These are phyloP conservation scores for Gamsiella multidivaricata DNA, from an alignment of 192 early-diverging fungal species.

Conservation along the genomic window DNA sequence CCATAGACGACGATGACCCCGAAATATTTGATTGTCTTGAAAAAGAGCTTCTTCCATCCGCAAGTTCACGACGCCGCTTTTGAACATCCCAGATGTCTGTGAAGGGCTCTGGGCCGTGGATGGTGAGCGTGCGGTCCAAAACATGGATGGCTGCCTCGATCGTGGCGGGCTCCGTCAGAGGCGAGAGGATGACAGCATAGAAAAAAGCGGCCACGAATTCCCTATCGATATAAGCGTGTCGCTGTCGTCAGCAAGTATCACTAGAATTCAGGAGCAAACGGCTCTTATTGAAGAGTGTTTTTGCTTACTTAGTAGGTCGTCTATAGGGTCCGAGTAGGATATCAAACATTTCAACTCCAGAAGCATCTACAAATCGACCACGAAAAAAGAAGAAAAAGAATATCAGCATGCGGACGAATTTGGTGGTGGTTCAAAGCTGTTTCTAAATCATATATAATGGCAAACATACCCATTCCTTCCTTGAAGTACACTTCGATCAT, in stretches of 20 bases:
- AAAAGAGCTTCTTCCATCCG: conserved; percentile 27
- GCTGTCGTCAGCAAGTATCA: no score
- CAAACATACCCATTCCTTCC: conserved; percentile 35
- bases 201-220: conserved; percentile 43
- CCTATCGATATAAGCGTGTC: conserved; percentile 7
- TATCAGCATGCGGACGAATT: neutral
- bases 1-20: neutral
- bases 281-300: no score
- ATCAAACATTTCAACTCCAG: conserved; percentile 48
- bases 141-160: conserved; percentile 45
- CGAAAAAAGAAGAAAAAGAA: neutral
- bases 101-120: conserved; percentile 46
- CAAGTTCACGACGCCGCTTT: conserved; percentile 36
- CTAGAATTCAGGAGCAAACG: no score
- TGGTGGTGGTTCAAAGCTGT: neutral
- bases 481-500: conserved; percentile 41
- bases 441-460: no score
- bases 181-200: conserved; percentile 40
- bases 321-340: conserved; percentile 34
- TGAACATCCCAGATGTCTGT: conserved; percentile 38
- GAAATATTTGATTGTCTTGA: conserved; percentile 16
- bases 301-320: conserved; percentile 34
- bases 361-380: conserved; percentile 14
- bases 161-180: conserved; percentile 34
- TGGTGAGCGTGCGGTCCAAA: conserved; percentile 30